Base-by-base conservation (phyloP, 2,329 filamentous ascomycete species). In the Ophiostoma novo-ulmi region DNA sequence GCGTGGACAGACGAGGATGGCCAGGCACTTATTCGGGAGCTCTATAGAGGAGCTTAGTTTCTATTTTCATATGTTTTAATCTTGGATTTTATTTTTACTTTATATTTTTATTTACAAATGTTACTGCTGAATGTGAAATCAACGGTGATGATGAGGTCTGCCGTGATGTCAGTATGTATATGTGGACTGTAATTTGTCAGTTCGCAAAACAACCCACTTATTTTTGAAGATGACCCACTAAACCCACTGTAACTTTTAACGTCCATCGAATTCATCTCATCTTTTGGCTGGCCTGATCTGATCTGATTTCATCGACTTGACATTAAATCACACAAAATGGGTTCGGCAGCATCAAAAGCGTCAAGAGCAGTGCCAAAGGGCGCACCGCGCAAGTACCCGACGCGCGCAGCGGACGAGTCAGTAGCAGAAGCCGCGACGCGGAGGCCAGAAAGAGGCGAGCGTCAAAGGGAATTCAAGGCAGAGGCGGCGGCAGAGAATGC, bases 301-400 rank as follows among this genome's bases (percentile, higher is more conserved):
- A 17, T 4, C 52, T 58, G 26, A 63, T 22, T 6, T 58, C 52
- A 58, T 58, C 39, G 58, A 69, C 41, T 13, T 0, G 20, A 22
- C 20, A 20, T n/a, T 22, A 35, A 58, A 58, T 6, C 41, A 14
- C 17, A 38, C 38, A 74, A 20, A 67, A 83, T 85, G 83, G 83
- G 83, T 44, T 79, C 82, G 5, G 80, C 81, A 55, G 78, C 81
- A 3, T 85, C 83, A 35, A 85, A 85, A 55, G 78, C 81, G 3
- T 85, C 83, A 35, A 85, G 84, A 75, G 79, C 81, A 20, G 79
- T 79, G 14, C 78, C 79, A 72, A 76, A 78, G 66, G 79, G 35
- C 73, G 69, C 68, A 2, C 41, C 79, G 66, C 81, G 83, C 70
- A 83, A 80, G 73, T 85, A 83, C 74, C 83, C 83, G 3, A 76